A percentile compares a stretch with the other conserved stretches of the same genome.
Conservation (phyloP, 2,329 filamentous ascomycete genomes). For the Ceratocystis albifundus region DNA sequence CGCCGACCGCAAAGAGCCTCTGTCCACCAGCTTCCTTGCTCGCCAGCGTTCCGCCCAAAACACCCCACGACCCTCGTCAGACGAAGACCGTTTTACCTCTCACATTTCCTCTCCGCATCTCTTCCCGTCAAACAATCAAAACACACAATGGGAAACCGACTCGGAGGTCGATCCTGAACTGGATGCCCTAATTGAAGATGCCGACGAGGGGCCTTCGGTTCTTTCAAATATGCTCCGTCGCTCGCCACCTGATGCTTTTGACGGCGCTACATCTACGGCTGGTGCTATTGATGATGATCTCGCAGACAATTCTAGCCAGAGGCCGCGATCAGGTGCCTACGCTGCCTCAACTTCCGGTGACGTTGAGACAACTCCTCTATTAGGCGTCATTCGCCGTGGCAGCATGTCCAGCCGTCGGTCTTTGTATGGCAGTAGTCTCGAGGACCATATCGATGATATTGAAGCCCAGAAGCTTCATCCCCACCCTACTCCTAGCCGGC, state of each 20-base stretch:
- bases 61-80: slow-evolving; percentile 26
- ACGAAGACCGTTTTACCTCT: slow-evolving; percentile 25
- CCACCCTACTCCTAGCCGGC: not conserved
- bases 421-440: slow-evolving; percentile 11
- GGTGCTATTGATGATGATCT: not conserved
- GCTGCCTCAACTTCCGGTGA: slow-evolving; percentile 23
- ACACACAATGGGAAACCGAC: slow-evolving; percentile 17
- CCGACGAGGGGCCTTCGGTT: slow-evolving; percentile 34
- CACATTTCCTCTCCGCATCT: slow-evolving; percentile 9
- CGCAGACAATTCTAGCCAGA: not conserved
- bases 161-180: slow-evolving; percentile 15
- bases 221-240: slow-evolving; percentile 41
- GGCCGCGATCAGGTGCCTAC: not conserved
- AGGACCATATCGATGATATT: slow-evolving; percentile 2
- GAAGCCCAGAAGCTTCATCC: slow-evolving; percentile 6
- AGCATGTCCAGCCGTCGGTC: slow-evolving; percentile 7
- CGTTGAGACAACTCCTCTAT: slow-evolving; percentile 24
- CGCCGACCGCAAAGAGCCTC: slow-evolving; percentile 43
- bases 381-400: slow-evolving; percentile 25
- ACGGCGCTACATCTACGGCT: slow-evolving; percentile 8
- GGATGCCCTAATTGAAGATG: slow-evolving; percentile 22
- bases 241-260: slow-evolving; percentile 36
- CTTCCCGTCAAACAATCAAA: not conserved
- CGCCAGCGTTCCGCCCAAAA: slow-evolving; percentile 31
- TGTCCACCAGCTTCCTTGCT: slow-evolving; percentile 25